Percentiles rank a stretch among this genome's conserved stretches.
Evolutionary conservation across 176 grass and related monocot genomes (phyloP).

Genomic region (Hsuehochloa calcarea): DNA sequence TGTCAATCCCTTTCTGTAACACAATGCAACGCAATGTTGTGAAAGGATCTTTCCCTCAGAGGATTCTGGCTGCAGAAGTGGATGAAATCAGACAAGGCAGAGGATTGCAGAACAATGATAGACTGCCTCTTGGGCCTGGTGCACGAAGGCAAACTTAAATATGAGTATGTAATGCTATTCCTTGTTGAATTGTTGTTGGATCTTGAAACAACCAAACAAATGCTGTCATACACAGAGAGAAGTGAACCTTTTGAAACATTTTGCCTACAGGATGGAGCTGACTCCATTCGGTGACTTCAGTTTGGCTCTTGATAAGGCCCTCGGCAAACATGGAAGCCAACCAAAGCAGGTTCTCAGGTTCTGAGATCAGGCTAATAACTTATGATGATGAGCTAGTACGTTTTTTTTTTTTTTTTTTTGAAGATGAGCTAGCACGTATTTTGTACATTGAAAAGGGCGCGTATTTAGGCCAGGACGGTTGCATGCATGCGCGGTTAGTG

Average conservation of each 20-base stretch:
- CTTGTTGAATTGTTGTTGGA: background rate
- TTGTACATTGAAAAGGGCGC: too few relatives aligned
- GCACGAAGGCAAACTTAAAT: constrained; percentile 67
- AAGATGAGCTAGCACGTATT: background rate
- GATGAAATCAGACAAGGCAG: constrained; percentile 61
- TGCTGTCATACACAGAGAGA: background rate
- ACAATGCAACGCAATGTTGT: background rate
- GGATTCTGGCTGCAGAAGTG: constrained; percentile 87
- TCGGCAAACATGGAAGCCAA: constrained; percentile 73
- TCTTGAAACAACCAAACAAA: background rate
- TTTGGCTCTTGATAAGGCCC: constrained; percentile 66
- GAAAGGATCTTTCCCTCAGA: constrained; percentile 65
- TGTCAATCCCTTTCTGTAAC: background rate
- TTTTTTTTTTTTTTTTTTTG: too few relatives aligned
- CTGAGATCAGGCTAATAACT: constrained; percentile 14
- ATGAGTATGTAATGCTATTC: constrained; percentile 49
- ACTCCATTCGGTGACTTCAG: constrained; percentile 62
- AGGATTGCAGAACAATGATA: constrained; percentile 59
- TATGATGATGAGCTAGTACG: background rate
- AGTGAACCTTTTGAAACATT: background rate
- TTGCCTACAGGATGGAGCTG: constrained; percentile 66
- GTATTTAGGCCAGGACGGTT: too few relatives aligned
- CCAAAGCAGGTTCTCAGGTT: constrained; percentile 89
- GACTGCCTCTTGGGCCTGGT: constrained; percentile 67
- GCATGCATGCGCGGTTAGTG: too few relatives aligned